Evolutionary conservation across 352 stramenopile genomes (phyloP).

Genomic region (Phytopythium cucurbitacearum): DNA sequence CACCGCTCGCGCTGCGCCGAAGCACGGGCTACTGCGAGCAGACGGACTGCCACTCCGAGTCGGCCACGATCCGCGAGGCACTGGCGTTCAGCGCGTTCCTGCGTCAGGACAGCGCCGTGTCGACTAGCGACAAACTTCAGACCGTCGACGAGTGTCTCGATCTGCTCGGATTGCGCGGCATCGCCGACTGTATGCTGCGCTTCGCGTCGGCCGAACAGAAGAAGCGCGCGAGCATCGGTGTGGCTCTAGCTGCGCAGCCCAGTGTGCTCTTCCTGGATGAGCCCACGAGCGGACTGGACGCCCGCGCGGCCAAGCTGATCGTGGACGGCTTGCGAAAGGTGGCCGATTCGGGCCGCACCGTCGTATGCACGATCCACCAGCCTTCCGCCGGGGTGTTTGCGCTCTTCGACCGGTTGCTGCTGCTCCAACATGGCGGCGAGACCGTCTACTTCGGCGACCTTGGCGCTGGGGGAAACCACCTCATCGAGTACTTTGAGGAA

Average conservation of each 20-base stretch:
- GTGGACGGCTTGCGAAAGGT: conserved; percentile 84
- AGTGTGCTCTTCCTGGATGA: conserved; percentile 59
- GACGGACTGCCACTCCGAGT: neutral
- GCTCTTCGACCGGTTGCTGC: conserved; percentile 73
- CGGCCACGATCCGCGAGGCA: conserved; percentile 75
- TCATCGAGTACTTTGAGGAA: conserved; percentile 39
- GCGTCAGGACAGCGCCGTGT: conserved; percentile 31
- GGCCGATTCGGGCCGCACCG: conserved; percentile 42
- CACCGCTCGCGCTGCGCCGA: conserved; percentile 19
- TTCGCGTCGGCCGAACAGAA: conserved; percentile 39
- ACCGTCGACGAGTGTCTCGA: conserved; percentile 31
- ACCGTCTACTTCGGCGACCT: conserved; percentile 54
- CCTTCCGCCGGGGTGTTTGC: conserved; percentile 21
- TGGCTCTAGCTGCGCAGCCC: conserved; percentile 87
- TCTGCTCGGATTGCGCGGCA: conserved; percentile 20
- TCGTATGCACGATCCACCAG: conserved; percentile 62
- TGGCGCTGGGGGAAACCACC: conserved; percentile 8
- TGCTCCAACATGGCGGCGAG: conserved; percentile 61
- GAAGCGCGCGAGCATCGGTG: conserved; percentile 76
- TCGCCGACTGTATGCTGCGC: conserved; percentile 34
- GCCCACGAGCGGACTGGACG: too few relatives aligned
- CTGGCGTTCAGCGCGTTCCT: conserved; percentile 86
- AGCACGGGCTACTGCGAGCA: conserved; percentile 28
- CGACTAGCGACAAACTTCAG: conserved; percentile 15
- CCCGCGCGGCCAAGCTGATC: too few relatives aligned